Percentiles rank a stretch among this genome's conserved stretches.
phyloP scores from a whole-genome alignment of 306 rosid genomes.

The Sophora flavescens region DNA sequence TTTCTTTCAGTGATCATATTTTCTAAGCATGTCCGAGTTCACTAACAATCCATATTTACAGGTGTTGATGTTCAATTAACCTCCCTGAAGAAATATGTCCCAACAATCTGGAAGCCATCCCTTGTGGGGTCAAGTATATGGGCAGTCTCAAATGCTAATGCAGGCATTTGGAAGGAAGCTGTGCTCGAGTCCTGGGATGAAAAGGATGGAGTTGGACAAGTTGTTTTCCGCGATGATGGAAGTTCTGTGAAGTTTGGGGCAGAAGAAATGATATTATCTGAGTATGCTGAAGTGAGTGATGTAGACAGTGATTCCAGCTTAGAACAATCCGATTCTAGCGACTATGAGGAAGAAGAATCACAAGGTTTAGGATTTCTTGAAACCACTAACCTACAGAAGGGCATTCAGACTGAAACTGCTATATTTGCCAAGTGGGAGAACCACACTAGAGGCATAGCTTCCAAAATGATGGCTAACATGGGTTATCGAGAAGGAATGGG shows the following conservation, averaged over 20 bases:
- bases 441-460: slow-evolving; percentile 94
- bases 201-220: slow-evolving; percentile 66
- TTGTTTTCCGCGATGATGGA: slow-evolving; percentile 88
- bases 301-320: slow-evolving; percentile 70
- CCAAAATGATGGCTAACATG: slow-evolving; percentile 98
- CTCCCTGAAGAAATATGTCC: slow-evolving; percentile 73
- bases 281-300: slow-evolving; percentile 64
- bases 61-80: slow-evolving; percentile 80
- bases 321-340: slow-evolving; percentile 70
- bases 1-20: background rate
- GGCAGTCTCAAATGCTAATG: slow-evolving; percentile 71
- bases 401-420: slow-evolving; percentile 82
- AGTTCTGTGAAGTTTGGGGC: slow-evolving; percentile 71
- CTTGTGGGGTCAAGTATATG: slow-evolving; percentile 79
- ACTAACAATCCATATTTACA: slow-evolving; percentile 46
- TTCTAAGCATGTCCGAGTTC: slow-evolving; percentile 27
- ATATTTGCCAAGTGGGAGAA: slow-evolving; percentile 98
- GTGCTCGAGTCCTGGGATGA: slow-evolving; percentile 94
- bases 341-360: slow-evolving; percentile 64
- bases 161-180: slow-evolving; percentile 88
- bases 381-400: slow-evolving; percentile 70
- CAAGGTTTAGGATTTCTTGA: slow-evolving; percentile 89
- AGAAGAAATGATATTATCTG: slow-evolving; percentile 73
- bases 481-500: slow-evolving; percentile 94
- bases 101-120: slow-evolving; percentile 78